A percentile compares a stretch with the other conserved stretches of the same genome.
These are phyloP conservation scores for Corrigiola litoralis DNA, from an alignment of 179 eudicot genomes.

Conservation along the genomic window DNA sequence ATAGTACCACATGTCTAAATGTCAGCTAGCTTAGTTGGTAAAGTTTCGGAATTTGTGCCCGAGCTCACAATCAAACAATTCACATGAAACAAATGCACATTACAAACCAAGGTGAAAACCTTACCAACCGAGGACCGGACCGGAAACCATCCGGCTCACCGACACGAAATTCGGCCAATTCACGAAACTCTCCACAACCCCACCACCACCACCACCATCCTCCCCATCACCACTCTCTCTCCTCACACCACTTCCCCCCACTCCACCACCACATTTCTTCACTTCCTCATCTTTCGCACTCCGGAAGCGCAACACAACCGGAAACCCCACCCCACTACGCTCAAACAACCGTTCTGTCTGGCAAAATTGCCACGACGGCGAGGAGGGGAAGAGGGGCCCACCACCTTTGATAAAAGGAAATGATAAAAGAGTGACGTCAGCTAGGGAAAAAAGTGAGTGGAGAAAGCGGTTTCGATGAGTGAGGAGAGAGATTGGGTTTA, in stretches of 20 bases:
- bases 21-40: no score
- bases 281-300: neutral
- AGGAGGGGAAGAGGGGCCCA: constrained; percentile 72
- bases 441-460: no score
- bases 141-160: constrained; percentile 59
- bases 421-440: constrained; percentile 20
- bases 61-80: no score
- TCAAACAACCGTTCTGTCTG: constrained; percentile 52
- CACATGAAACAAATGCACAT: no score
- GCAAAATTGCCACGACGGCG: constrained; percentile 71
- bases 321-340: constrained; percentile 18
- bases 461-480: constrained; percentile 9
- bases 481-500: constrained; percentile 30
- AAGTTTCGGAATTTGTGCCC: no score
- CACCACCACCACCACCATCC: constrained; percentile 11
- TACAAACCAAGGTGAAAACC: neutral
- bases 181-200: constrained; percentile 42
- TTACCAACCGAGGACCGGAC: constrained; percentile 90
- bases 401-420: constrained; percentile 28
- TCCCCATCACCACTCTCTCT: constrained; percentile 6
- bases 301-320: constrained; percentile 31
- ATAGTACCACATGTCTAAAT: no score
- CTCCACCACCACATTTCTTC: neutral
- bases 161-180: constrained; percentile 83
- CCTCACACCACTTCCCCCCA: neutral